phyloP scores from a whole-genome alignment of 2,329 filamentous ascomycete genomes.

The Penicillium digitatum region DNA sequence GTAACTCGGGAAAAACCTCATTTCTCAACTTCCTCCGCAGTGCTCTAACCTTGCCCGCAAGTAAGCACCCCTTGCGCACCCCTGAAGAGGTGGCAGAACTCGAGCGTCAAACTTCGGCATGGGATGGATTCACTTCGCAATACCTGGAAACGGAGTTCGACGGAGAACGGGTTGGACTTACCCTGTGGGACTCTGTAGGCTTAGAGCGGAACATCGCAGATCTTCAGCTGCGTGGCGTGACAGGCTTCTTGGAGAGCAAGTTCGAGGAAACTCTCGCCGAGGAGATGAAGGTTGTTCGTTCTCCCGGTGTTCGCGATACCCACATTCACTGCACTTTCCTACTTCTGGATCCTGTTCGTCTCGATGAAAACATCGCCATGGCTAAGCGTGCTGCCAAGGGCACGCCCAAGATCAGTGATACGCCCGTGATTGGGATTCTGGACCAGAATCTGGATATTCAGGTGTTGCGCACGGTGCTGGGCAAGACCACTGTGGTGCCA shows the following conservation, averaged over 20 bases:
- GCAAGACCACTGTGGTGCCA: conserved; percentile 92
- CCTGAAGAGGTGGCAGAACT: conserved; percentile 57
- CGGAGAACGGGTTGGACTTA: conserved; percentile 83
- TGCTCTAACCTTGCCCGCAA: conserved; percentile 74
- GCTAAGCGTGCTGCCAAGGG: conserved; percentile 57
- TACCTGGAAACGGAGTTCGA: conserved; percentile 95
- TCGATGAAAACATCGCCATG: conserved; percentile 75
- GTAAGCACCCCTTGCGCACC: conserved; percentile 60
- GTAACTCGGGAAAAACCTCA: conserved; percentile 87
- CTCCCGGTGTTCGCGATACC: conserved; percentile 88
- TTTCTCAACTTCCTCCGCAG: conserved; percentile 94
- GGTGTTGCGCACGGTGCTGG: conserved; percentile 78
- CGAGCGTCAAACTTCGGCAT: conserved; percentile 52
- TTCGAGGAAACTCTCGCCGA: conserved; percentile 97
- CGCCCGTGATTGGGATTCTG: conserved; percentile 59
- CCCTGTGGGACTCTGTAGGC: conserved; percentile 93
- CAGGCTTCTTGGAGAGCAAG: conserved; percentile 90
- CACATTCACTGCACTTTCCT: conserved; percentile 96
- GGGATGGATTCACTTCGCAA: conserved; percentile 73
- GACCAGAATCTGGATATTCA: conserved; percentile 89
- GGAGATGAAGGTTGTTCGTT: conserved; percentile 94
- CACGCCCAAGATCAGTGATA: conserved; percentile 45
- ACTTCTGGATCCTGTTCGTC: conserved; percentile 77
- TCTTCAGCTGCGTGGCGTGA: conserved; percentile 86
- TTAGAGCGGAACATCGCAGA: conserved; percentile 94